Conservation (phyloP, 2,329 filamentous ascomycete species). For the Juglanconis oblonga region DNA sequence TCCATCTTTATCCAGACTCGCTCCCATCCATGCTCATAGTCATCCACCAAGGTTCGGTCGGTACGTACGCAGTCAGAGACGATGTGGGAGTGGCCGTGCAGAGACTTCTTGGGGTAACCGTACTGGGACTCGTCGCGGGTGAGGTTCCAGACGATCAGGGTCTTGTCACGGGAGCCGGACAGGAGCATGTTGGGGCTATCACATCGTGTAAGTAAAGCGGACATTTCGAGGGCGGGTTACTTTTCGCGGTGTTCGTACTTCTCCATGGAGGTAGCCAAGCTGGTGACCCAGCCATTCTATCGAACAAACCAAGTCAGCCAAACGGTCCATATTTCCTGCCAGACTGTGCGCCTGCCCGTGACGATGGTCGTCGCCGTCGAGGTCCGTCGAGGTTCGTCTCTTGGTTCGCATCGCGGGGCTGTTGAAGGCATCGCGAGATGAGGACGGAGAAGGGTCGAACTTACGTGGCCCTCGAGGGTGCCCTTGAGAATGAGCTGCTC, state of each 20-base stretch:
- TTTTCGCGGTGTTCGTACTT: slow-evolving; percentile 62
- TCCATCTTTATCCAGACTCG: background rate
- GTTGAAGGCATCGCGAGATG: slow-evolving; percentile 26
- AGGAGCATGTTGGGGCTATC: slow-evolving; percentile 97
- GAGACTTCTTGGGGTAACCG: slow-evolving; percentile 98
- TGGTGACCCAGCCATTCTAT: slow-evolving; percentile 96
- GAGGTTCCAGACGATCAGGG: slow-evolving; percentile 99
- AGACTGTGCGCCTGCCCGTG: background rate
- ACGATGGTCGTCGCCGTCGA: slow-evolving; percentile 8
- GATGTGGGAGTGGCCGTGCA: slow-evolving; percentile 99
- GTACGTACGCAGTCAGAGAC: slow-evolving; percentile 97
- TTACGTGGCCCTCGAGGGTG: slow-evolving; percentile 94
- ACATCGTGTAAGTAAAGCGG: slow-evolving; percentile 24
- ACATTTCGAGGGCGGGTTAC: slow-evolving; percentile 17
- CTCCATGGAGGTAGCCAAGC: slow-evolving; percentile 96
- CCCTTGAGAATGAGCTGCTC: slow-evolving; percentile 95
- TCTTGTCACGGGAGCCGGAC: slow-evolving; percentile 96
- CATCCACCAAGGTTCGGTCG: slow-evolving; percentile 3
- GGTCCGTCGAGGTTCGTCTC: background rate
- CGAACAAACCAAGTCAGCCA: slow-evolving; percentile 25
- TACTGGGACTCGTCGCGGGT: slow-evolving; percentile 98
- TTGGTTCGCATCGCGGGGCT: slow-evolving; percentile 7
- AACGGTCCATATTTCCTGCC: background rate
- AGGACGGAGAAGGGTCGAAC: slow-evolving; percentile 33
- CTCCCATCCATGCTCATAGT: background rate